Evolutionary conservation across 176 grass and related monocot species (phyloP), one percentile per base, ranked within the genome.

Genomic region (Eragrostis nindensis): DNA sequence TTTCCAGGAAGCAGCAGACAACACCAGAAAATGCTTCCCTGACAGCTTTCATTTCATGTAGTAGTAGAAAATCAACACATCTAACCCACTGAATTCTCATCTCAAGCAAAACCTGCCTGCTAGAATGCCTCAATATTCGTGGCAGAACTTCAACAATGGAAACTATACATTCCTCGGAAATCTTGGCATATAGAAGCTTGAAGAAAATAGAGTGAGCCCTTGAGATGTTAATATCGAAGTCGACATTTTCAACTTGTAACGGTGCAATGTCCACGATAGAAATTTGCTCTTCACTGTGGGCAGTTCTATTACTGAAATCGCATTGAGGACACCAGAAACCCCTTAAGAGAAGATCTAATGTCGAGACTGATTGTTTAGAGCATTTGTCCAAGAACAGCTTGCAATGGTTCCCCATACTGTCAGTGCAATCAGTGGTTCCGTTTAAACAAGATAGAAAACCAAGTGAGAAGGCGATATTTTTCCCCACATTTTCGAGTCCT

Each of bases 371-470:
- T 57, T 76, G 85, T 79, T 89, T 74, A 78, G 41, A 66, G 39
- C 59, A 46, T 75, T 91, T 87, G 62, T 85, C 81, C 78, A 93
- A 64, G 76, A 94, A 89, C 18, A 98, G 66, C 61, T 93, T 93
- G 80, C 90, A 94, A 70, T 36, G 52, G 48, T 55, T 66, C 47
- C 69, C 85, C 29, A 71, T 21, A 68, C 73, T 88, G 69, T 84
- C 77, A 62, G 75, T 75, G 62, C 13, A 56, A 72, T 66, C 62
- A 63, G 75, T 87, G 47, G 70, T 92, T 82, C 86, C 90, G 87
- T 88, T 88, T 84, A 98, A 89, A 76, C 95, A 98, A 85, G 86
- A 98, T 67, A 98, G 81, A 82, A 91, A 94, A 66, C 95, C 95
- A 89, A 98, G 88, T 50, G 92, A 98, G 70, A 92, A 81, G 42